Percentiles rank a stretch among this genome's conserved stretches.
Evolutionary conservation across 352 stramenopile genomes (phyloP).

Genomic region (Saprolegnia parasitica): DNA sequence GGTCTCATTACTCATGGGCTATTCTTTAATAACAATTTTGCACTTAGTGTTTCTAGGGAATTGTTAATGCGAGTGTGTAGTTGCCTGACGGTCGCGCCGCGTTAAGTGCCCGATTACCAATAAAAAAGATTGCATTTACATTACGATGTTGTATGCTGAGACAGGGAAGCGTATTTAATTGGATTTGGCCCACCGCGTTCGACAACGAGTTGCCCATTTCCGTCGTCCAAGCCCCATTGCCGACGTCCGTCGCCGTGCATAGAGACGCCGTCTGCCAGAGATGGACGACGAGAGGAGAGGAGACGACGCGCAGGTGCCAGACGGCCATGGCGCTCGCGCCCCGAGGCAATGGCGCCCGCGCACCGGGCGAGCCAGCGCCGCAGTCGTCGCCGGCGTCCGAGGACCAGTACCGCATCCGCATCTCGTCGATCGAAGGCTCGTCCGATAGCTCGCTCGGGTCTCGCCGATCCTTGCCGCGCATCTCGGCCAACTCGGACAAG

Average conservation of each 20-base stretch:
- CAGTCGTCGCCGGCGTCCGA: background rate
- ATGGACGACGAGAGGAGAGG: background rate
- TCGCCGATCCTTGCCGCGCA: constrained; percentile 1
- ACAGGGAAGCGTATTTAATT: background rate
- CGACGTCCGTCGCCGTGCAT: too few species aligned
- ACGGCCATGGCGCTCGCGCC: background rate
- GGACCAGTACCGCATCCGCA: background rate
- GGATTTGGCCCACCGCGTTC: background rate
- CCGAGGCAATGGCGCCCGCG: background rate
- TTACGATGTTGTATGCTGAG: background rate
- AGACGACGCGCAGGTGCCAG: background rate
- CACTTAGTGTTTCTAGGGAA: too few species aligned
- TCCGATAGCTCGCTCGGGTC: constrained; percentile 1
- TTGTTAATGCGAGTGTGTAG: too few species aligned
- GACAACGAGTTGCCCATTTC: background rate
- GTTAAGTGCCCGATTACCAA: too few species aligned
- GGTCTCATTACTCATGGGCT: too few species aligned
- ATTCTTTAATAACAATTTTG: too few species aligned
- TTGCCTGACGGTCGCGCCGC: too few species aligned
- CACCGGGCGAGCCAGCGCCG: background rate
- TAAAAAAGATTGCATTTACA: too few species aligned
- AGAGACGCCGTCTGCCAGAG: too few species aligned
- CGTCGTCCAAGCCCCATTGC: background rate
- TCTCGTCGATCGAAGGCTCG: constrained; percentile 10
- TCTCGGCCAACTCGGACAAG: constrained; percentile 15